Percentiles rank a stretch among this genome's conserved stretches.
Evolutionary conservation across 225 moss, liverwort and hornwort species (phyloP).

Genomic region (Rhytidiadelphus loreus): DNA sequence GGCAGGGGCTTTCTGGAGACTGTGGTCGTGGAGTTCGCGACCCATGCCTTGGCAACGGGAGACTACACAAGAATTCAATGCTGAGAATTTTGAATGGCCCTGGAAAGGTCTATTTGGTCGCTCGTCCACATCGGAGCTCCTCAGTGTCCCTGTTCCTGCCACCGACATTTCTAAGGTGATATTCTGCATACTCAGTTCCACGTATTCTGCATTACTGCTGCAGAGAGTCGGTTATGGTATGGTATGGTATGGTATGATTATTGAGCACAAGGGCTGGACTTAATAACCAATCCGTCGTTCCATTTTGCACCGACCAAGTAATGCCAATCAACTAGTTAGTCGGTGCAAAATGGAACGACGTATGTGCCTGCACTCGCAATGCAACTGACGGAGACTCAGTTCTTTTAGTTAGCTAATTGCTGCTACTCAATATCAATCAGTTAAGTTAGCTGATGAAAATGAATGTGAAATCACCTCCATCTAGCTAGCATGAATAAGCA

Average conservation of each 20-base stretch:
- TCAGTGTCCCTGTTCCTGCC: slow-evolving; percentile 44
- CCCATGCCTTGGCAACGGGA: slow-evolving; percentile 33
- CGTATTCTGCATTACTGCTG: not conserved
- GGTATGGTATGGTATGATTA: not conserved
- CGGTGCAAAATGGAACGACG: too few relatives aligned
- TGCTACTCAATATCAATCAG: not conserved
- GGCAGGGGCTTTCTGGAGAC: slow-evolving; percentile 79
- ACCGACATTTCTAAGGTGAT: slow-evolving; percentile 45
- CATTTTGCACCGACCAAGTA: not conserved
- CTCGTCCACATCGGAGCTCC: slow-evolving; percentile 70
- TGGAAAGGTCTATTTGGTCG: slow-evolving; percentile 93
- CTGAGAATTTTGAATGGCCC: slow-evolving; percentile 30
- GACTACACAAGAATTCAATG: not conserved
- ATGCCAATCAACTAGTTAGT: not conserved
- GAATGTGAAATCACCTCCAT: not conserved
- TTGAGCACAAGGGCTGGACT: not conserved
- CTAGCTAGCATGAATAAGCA: not conserved
- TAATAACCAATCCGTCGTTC: not conserved
- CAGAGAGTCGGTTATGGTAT: not conserved
- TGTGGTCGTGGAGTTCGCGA: slow-evolving; percentile 82
- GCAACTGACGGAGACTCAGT: not conserved
- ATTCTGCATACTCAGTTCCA: not conserved
- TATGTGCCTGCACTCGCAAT: not conserved
- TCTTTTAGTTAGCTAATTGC: not conserved
- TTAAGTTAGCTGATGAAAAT: not conserved